These are phyloP conservation scores for Nannizzia gypsea DNA, from an alignment of 2,329 filamentous ascomycete species.

Conservation along the genomic window DNA sequence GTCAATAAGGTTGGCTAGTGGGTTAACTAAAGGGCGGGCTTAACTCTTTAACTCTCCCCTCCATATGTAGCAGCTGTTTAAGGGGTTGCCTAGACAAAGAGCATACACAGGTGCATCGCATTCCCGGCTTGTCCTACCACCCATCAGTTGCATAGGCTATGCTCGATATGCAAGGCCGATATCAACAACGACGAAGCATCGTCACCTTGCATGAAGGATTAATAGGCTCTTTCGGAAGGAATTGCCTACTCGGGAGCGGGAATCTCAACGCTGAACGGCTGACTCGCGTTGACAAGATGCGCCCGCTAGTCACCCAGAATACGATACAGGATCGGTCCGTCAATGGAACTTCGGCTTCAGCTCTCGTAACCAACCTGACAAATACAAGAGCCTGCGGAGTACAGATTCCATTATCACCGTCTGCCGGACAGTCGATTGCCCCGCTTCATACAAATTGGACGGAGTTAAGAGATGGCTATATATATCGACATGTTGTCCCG, in stretches of 20 bases:
- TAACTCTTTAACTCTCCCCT: no score
- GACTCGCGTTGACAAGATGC: not conserved
- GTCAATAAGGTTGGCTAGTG: no score
- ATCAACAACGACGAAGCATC: no score
- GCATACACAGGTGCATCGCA: not conserved
- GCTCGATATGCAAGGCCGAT: not conserved
- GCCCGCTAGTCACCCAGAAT: not conserved
- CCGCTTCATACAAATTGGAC: not conserved
- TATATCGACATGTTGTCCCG: not conserved
- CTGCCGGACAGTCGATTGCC: not conserved
- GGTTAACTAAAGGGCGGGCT: no score
- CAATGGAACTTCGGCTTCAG: not conserved
- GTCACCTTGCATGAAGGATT: not conserved
- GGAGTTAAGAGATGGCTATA: not conserved
- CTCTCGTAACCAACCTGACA: conserved; percentile 1
- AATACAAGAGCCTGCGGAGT: not conserved
- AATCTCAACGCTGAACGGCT: not conserved
- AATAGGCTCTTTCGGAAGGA: not conserved
- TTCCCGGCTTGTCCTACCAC: not conserved
- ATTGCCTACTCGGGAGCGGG: not conserved
- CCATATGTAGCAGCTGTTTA: no score
- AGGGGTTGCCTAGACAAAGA: not conserved
- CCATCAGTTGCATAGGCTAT: not conserved
- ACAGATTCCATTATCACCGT: not conserved
- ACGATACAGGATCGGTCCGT: not conserved